Evolutionary conservation across 2,329 filamentous ascomycete species (phyloP).

Genomic region (Macrophomina pseudophaseolina): DNA sequence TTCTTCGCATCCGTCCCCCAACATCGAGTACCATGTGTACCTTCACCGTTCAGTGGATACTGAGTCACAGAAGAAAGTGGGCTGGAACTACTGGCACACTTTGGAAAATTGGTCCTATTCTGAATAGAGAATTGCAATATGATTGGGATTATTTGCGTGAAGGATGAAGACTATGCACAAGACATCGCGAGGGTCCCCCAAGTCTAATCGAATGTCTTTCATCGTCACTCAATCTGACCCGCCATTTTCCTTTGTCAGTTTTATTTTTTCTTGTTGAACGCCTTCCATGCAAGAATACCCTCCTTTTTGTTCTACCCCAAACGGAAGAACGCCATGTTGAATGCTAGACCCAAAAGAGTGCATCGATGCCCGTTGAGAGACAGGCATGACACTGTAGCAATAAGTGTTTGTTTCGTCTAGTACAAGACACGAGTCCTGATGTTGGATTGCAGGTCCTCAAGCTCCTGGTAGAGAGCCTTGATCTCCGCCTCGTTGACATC

Average conservation of each 20-base stretch:
- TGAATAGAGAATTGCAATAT: background rate
- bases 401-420: slow-evolving; percentile 32
- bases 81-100: background rate
- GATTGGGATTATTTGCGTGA: slow-evolving; percentile 10
- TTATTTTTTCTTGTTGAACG: slow-evolving; percentile 17
- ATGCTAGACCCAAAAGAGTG: slow-evolving; percentile 33
- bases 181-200: background rate
- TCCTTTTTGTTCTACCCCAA: slow-evolving; percentile 23
- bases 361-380: background rate
- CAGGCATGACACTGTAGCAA: background rate
- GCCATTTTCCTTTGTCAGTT: background rate
- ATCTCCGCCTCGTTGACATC: slow-evolving; percentile 80
- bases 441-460: slow-evolving; percentile 80
- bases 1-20: background rate
- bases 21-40: background rate
- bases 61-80: background rate
- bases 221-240: background rate
- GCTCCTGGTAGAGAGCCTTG: slow-evolving; percentile 79
- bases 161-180: background rate
- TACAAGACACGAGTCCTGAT: slow-evolving; percentile 57
- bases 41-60: background rate
- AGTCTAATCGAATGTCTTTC: background rate
- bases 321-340: slow-evolving; percentile 44
- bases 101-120: too few relatives aligned
- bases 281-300: slow-evolving; percentile 21